Evolutionary conservation across 257 asterid genomes (phyloP).

Genomic region (Thymus quinquecostatus): DNA sequence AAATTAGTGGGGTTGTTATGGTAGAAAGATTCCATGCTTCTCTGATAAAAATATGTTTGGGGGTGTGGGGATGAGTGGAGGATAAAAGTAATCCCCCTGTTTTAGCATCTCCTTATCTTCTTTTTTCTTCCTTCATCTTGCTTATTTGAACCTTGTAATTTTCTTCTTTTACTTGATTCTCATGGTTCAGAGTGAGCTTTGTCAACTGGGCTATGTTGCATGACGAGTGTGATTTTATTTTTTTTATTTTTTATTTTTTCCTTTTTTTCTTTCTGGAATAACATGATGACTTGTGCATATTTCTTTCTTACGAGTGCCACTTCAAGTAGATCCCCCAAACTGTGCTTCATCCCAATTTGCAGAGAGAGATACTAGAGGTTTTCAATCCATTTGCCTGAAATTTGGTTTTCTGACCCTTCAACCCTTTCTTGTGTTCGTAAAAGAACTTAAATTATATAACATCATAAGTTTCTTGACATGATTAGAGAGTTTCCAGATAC

Average conservation of each 20-base stretch:
- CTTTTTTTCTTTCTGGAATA: neutral
- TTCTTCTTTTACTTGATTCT: neutral
- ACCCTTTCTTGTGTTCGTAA: neutral
- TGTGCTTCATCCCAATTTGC: conserved; percentile 1
- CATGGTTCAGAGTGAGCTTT: neutral
- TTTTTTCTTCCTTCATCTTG: neutral
- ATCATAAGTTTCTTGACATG: conserved; percentile 16
- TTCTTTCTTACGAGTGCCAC: conserved; percentile 8
- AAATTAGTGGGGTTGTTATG: conserved; percentile 12
- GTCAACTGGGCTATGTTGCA: conserved; percentile 19
- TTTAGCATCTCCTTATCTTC: conserved; percentile 10
- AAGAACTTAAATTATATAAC: neutral
- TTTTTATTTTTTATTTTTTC: too few relatives aligned
- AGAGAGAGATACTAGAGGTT: neutral
- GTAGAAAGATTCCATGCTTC: conserved; percentile 11
- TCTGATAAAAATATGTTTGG: neutral
- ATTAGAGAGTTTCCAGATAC: conserved; percentile 20
- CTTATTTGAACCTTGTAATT: neutral
- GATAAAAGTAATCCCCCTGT: neutral
- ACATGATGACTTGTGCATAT: conserved; percentile 17
- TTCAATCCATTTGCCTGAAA: conserved; percentile 7
- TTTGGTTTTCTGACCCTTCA: conserved; percentile 10
- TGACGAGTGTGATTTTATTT: conserved; percentile 3
- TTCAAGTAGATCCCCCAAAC: neutral
- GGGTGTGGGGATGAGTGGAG: neutral